A percentile compares a stretch with the other conserved stretches of the same genome.
Conservation (phyloP, 75 land plant genomes). For the Ceratopteris richardii region DNA sequence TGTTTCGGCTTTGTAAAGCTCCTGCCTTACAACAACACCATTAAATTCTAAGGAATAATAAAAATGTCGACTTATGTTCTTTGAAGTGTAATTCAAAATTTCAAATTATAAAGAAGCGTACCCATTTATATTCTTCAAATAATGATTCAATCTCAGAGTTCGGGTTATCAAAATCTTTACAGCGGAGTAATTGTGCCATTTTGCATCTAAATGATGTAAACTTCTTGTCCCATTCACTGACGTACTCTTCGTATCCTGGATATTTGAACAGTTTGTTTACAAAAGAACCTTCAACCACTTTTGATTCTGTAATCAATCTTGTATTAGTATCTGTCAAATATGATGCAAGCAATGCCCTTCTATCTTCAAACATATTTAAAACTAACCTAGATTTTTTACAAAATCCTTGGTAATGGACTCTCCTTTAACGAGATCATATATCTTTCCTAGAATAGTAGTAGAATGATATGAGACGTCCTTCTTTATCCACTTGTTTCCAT, state of each 20-base stretch:
- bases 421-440: constrained; percentile 34
- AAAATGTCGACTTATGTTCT: neutral
- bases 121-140: neutral
- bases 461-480: constrained; percentile 28
- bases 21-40: constrained; percentile 16
- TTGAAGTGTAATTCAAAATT: neutral
- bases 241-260: neutral
- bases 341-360: neutral
- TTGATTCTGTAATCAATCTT: neutral
- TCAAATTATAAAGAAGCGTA: neutral
- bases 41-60: neutral
- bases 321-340: no score
- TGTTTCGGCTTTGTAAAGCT: constrained; percentile 40
- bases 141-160: neutral
- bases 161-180: neutral
- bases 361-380: neutral
- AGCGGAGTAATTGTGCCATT: neutral
- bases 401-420: neutral
- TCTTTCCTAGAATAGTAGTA: constrained; percentile 44
- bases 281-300: neutral
- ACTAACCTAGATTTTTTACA: neutral
- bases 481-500: neutral
- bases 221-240: neutral
- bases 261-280: constrained; percentile 1
- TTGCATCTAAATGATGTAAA: neutral